Conservation (phyloP, 1,284 basidiomycete genomes). For the Taiwanofungus camphoratus region DNA sequence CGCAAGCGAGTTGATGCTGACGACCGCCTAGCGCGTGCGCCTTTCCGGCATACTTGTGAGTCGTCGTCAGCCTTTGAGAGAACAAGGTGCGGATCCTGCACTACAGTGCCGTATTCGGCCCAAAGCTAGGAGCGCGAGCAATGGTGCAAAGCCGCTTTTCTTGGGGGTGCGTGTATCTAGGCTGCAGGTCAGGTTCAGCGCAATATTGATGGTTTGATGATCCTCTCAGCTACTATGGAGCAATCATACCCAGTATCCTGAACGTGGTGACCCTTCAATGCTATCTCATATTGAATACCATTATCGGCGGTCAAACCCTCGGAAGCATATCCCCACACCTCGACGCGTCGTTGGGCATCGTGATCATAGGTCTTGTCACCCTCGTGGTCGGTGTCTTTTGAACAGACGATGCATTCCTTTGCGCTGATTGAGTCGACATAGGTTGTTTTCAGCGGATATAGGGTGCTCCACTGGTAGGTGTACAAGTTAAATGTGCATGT, state of each 20-base stretch:
- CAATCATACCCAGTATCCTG: slow-evolving; percentile 56
- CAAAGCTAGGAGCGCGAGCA: slow-evolving; percentile 53
- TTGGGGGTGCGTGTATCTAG: slow-evolving; percentile 33
- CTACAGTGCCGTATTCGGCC: slow-evolving; percentile 50
- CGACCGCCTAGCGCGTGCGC: slow-evolving; percentile 16
- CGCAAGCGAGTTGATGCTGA: background rate
- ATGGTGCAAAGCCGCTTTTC: slow-evolving; percentile 60
- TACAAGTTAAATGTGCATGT: background rate
- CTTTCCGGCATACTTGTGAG: slow-evolving; percentile 52
- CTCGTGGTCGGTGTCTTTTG: slow-evolving; percentile 42
- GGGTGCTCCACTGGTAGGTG: slow-evolving; percentile 49
- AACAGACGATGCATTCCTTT: no score
- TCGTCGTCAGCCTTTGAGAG: slow-evolving; percentile 1
- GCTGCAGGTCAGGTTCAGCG: background rate
- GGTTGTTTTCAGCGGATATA: slow-evolving; percentile 55
- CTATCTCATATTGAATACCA: slow-evolving; percentile 67
- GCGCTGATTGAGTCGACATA: slow-evolving; percentile 16
- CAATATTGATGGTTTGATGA: background rate
- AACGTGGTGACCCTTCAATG: slow-evolving; percentile 63
- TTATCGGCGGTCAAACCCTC: slow-evolving; percentile 71
- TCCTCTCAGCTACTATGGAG: slow-evolving; percentile 50
- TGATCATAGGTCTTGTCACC: slow-evolving; percentile 67
- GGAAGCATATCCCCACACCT: slow-evolving; percentile 50
- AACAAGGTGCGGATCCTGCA: background rate
- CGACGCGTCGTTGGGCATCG: slow-evolving; percentile 61